These are phyloP conservation scores for Psidium guajava DNA, from an alignment of 345 rosid genomes.

Conservation along the genomic window DNA sequence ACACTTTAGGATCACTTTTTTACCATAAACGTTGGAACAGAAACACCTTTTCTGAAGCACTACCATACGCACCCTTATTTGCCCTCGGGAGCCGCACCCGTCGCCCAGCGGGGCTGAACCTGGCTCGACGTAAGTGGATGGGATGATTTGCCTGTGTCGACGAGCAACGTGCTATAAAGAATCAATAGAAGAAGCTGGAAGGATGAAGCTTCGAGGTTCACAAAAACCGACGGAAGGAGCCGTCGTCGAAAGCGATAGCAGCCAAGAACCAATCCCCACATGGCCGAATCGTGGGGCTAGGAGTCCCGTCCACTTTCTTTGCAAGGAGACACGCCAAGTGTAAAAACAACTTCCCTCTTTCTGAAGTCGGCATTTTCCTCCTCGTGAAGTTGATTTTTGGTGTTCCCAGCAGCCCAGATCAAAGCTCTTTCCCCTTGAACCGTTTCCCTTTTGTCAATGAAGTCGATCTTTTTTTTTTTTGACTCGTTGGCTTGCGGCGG, in stretches of 20 bases:
- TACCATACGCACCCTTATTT: background rate
- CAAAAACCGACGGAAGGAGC: background rate
- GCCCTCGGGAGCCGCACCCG: background rate
- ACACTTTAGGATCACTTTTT: too few species aligned
- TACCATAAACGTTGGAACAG: too few species aligned
- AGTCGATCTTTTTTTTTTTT: background rate
- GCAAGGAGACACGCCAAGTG: background rate
- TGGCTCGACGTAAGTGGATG: background rate
- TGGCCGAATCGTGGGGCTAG: background rate
- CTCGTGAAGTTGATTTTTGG: background rate
- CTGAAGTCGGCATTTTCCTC: background rate
- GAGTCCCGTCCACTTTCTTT: background rate
- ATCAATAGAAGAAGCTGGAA: background rate
- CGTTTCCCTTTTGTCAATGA: background rate
- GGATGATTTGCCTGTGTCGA: background rate
- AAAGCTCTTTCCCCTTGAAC: background rate
- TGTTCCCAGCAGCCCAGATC: background rate
- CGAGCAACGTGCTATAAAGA: background rate
- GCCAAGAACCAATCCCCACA: background rate
- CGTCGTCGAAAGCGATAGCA: background rate
- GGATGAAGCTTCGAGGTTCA: background rate
- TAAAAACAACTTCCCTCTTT: background rate
- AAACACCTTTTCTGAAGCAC: too few species aligned
- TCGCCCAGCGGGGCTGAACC: background rate
- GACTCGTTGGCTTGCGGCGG: background rate